Evolutionary conservation across 441 rosid genomes (phyloP).

Genomic region (Aleurites moluccanus): DNA sequence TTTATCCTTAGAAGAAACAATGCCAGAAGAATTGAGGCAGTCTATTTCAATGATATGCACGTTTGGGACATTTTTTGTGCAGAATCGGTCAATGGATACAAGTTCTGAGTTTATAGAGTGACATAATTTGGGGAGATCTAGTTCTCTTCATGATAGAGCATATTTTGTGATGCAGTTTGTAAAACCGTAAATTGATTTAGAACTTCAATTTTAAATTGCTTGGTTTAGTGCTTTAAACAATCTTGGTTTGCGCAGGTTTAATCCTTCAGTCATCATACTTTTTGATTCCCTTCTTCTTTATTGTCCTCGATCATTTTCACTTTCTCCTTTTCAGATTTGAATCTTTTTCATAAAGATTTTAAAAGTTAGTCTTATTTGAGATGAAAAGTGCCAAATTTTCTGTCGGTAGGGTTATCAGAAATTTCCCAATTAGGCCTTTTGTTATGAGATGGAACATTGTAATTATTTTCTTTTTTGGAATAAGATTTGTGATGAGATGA

Average conservation of each 20-base stretch:
- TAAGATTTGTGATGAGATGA: background rate
- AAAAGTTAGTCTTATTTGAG: too few species aligned
- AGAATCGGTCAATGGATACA: background rate
- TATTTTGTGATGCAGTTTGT: background rate
- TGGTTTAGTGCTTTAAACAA: background rate
- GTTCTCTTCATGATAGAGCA: background rate
- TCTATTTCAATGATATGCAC: background rate
- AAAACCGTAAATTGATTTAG: background rate
- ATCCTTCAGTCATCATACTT: background rate
- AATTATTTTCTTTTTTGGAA: background rate
- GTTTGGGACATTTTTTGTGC: background rate
- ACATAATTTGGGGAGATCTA: background rate
- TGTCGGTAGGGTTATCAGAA: too few species aligned
- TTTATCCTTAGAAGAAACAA: slow-evolving; percentile 4
- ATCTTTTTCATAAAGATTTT: too few species aligned
- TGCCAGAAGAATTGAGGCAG: slow-evolving; percentile 9
- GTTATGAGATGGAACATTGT: too few species aligned
- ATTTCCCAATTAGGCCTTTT: too few species aligned
- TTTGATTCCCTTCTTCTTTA: background rate
- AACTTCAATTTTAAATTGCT: background rate
- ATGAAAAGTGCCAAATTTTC: too few species aligned
- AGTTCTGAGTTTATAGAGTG: background rate
- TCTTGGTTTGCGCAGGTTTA: background rate
- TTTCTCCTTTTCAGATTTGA: too few species aligned
- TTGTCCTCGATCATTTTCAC: too few species aligned